Base-by-base conservation (phyloP, 2,329 filamentous ascomycete species). In the Hypomyces rosellus region DNA sequence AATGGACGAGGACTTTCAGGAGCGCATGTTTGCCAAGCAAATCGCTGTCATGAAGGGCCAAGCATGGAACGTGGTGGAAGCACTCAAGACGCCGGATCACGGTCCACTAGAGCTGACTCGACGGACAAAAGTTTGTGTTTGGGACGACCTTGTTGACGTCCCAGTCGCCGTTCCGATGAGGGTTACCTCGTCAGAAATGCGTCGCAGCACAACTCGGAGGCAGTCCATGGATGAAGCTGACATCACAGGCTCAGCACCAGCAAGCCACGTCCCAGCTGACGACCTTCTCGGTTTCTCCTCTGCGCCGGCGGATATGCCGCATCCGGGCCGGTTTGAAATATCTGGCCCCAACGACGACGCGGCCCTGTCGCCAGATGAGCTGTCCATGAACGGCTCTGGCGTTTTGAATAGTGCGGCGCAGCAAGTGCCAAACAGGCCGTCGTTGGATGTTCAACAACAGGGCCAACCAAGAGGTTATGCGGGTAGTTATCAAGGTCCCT, bases 1-100 rank as follows among this genome's bases (percentile, higher is more conserved):
- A 57, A 82, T 95, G 64, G 93, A 99, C 67, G 84, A 86, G 2
- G 93, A 99, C 69, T 99, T 99, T 68, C 89, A 97, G 66, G 93
- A 99, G 71, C 86, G 89, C 69, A 99, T 99, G 93, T 99, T 96
- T 70, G 89, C 89, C n/a, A 84, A 89, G 58, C 93, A 99, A 64
- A 95, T 99, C 54, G 92, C 93, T 1, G 93, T 99, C 52, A 96
- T 99, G 89, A 99, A 99, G 70, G 93, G 93, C 11, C 93, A 99
- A 65, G 93, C 93, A 1, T 99, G 93, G 90, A 99, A 99, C 65
- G 93, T 99, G 0, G 93, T 99, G 4, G 93, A 99, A 72, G 96
- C 93, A 1, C 77, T 99, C 54, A 99, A 99, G 67, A 88, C 88
- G 15, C 76, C 82, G 1, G 93, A 97, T 63, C 92, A 97, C 63